Base-by-base conservation (phyloP, 257 asterid species). In the Plantago major region DNA sequence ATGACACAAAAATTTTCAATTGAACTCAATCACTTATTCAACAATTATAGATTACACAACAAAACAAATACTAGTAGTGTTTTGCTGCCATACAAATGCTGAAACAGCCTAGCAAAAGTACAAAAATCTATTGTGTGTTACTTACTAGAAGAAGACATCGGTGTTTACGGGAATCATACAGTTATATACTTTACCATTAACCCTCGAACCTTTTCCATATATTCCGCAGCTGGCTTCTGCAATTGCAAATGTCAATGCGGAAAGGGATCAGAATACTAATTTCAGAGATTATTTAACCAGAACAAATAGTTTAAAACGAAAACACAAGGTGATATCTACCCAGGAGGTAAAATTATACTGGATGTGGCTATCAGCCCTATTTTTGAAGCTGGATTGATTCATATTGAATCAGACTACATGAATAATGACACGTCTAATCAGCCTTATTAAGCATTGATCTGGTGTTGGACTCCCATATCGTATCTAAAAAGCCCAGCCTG, bases 181-280 rank as follows among this genome's bases (percentile, higher is more conserved):
- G 97, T 86, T 51, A 91, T 66, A 65, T 91, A 91, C 85, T 91
- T 91, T 51, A 91, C 78, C 82, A 91, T 82, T 18, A 78, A 72
- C 55, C 81, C 78, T 5, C 98, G 89, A 62, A 91, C 74, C 86
- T 88, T 91, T 71, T 81, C 81, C 98, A 91, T 91, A 59, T 79
- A 86, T 16, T 81, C 88, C 18, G 95, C 98, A 18, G 84, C 95
- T 74, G 81, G 86, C 60, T 64, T 71, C 98, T 91, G 87, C 78
- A 69, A 18, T 52, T 67, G 28, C 65, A 46, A 54, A 26, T 15
- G 57, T 55, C n/a, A 40, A 50, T 12, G 42, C 1, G 55, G 40
- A 37, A 52, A 45, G 50, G 47, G 67, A 19, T 61, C 46, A 40
- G 9, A 38, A 62, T 60, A 22, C 57, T 52, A 18, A 50, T 49